Percentiles rank a stretch among this genome's conserved stretches.
Evolutionary conservation across 192 early-diverging fungal species (phyloP).

Genomic region (Rhizophagus prolifer): DNA sequence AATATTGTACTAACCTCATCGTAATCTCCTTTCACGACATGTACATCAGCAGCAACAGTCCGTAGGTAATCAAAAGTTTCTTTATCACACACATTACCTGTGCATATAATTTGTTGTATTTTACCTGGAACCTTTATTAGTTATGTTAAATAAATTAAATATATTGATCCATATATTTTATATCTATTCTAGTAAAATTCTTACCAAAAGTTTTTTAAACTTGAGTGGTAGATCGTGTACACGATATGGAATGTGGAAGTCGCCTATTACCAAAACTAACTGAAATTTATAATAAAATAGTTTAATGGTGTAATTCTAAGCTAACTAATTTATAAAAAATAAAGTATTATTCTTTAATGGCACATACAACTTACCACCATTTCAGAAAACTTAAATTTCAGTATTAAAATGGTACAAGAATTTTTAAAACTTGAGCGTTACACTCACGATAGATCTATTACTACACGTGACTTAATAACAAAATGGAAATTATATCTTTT

Average conservation of each 20-base stretch:
- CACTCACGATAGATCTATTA: no score
- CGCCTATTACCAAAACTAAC: slow-evolving; percentile 88
- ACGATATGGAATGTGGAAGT: slow-evolving; percentile 94
- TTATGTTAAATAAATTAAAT: background rate
- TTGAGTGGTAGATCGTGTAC: slow-evolving; percentile 84
- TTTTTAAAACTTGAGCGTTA: no score
- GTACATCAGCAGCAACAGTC: slow-evolving; percentile 74
- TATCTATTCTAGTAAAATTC: slow-evolving; percentile 10
- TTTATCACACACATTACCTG: slow-evolving; percentile 83
- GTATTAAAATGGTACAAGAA: slow-evolving; percentile 43
- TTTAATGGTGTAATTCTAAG: background rate
- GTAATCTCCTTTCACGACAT: slow-evolving; percentile 79
- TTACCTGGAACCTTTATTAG: slow-evolving; percentile 77
- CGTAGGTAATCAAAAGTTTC: slow-evolving; percentile 88
- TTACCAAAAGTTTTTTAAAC: slow-evolving; percentile 88
- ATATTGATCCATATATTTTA: no score
- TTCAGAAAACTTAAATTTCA: background rate
- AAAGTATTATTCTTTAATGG: no score
- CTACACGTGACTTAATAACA: no score
- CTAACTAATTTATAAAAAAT: background rate
- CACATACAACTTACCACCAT: background rate
- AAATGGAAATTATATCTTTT: no score
- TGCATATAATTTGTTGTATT: slow-evolving; percentile 93
- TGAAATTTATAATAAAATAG: slow-evolving; percentile 32
- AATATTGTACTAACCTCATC: slow-evolving; percentile 57